Base-by-base conservation (phyloP, 495 filamentous ascomycete genomes). In the Talaromyces trachyspermus region DNA sequence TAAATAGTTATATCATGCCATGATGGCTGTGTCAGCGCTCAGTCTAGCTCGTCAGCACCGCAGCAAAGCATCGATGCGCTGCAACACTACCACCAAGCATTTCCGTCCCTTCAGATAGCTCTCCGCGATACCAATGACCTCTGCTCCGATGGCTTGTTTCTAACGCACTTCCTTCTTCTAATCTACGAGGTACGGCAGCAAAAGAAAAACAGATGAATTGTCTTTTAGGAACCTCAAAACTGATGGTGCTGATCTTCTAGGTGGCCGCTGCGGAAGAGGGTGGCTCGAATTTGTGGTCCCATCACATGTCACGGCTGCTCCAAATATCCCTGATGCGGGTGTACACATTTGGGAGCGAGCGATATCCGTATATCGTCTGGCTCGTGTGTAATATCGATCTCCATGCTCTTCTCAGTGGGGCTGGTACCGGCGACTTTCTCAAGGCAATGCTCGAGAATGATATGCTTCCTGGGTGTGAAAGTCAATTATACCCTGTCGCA, bases 101-200 rank as follows among this genome's bases (percentile, higher is more conserved):
- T 78, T 20, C 65, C 73, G 12, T 66, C 69, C 5, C 60, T 77
- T 4, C 72, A 77, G 38, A 62, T 48, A 25, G 72, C 62, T 35
- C 55, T 77, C 4, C 66, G 61, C 7, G 68, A 61, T 38, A 62
- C 64, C 30, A 58, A 72, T 18, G 74, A 79, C 50, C 67, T 79
- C 18, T 66, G 71, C 23, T 80, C 77, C 0, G 74, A 81, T 55
- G 77, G 76, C 12, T 61, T 72, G 2, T 77, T 80, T 39, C 58
- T 83, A 2, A 75, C 76, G 0, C 77, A 83, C 51, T 80, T 81
- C 55, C 55, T 81, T n/a, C 65, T 81, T 4, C 66, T 81, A 14
- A 56, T 83, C 14, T 81, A 79, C 47, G 78, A 81, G 60, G 72
- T 80, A 51, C 54, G 66, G 43, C 14, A 51, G 0, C 40, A 25